These are phyloP conservation scores for Monosporascus sp. DNA, from an alignment of 2,329 filamentous ascomycete genomes.

Conservation along the genomic window DNA sequence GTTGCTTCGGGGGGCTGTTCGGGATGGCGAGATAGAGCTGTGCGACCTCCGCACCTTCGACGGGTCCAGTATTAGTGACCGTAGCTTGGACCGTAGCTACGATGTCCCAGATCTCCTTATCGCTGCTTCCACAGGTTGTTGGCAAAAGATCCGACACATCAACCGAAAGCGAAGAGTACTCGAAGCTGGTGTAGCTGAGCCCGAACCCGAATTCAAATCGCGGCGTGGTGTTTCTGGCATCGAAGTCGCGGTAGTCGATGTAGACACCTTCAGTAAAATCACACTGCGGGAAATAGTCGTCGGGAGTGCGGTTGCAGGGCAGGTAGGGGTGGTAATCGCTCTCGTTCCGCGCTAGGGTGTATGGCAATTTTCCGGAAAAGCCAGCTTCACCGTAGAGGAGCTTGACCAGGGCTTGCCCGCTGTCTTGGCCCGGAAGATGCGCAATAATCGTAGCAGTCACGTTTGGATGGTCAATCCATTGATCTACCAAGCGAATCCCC, in stretches of 20 bases:
- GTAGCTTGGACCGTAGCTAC: slow-evolving; percentile 50
- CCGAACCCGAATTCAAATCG: slow-evolving; percentile 64
- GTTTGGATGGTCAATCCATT: slow-evolving; percentile 61
- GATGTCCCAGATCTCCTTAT: slow-evolving; percentile 42
- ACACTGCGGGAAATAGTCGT: slow-evolving; percentile 24
- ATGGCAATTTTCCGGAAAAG: slow-evolving; percentile 56
- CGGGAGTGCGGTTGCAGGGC: slow-evolving; percentile 35
- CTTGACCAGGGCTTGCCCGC: slow-evolving; percentile 50
- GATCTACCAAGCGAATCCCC: slow-evolving; percentile 56
- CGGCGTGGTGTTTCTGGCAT: slow-evolving; percentile 50
- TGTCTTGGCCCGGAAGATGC: slow-evolving; percentile 62
- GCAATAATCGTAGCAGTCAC: slow-evolving; percentile 60
- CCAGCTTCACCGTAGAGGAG: slow-evolving; percentile 53
- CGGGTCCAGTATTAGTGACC: slow-evolving; percentile 60
- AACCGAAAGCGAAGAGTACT: slow-evolving; percentile 42
- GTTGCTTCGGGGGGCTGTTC: slow-evolving; percentile 38
- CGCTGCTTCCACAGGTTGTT: slow-evolving; percentile 37
- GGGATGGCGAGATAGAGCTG: slow-evolving; percentile 55
- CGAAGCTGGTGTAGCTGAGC: slow-evolving; percentile 64
- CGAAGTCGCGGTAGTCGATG: slow-evolving; percentile 63
- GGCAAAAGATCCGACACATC: slow-evolving; percentile 31
- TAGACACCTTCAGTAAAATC: slow-evolving; percentile 54
- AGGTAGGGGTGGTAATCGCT: slow-evolving; percentile 48
- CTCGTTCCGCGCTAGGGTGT: slow-evolving; percentile 53
- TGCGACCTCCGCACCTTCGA: slow-evolving; percentile 59